phyloP scores from a whole-genome alignment of 768 basidiomycete genomes.

The Astraeus odoratus region DNA sequence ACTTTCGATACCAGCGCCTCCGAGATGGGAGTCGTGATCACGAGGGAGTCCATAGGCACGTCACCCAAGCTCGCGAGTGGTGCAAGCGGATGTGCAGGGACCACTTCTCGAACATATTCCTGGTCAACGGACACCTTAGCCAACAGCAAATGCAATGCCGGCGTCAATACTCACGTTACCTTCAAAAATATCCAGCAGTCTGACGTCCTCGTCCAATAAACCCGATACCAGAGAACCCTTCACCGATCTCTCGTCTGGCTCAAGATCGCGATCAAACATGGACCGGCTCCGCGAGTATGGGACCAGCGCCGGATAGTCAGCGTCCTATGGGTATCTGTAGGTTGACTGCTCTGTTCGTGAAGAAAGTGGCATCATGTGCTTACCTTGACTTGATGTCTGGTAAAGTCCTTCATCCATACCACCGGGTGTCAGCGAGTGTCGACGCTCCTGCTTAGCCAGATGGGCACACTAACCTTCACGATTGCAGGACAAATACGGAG shows the following conservation, averaged over 20 bases:
- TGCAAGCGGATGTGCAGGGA: constrained; percentile 52
- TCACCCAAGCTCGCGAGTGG: constrained; percentile 29
- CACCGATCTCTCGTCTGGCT: constrained; percentile 58
- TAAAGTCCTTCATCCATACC: constrained; percentile 53
- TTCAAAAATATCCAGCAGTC: constrained; percentile 75
- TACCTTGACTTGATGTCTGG: constrained; percentile 74
- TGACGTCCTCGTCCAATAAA: constrained; percentile 55
- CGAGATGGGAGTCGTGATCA: constrained; percentile 38
- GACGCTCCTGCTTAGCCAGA: neutral
- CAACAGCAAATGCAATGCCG: neutral
- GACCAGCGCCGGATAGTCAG: constrained; percentile 82
- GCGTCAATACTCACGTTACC: constrained; percentile 47
- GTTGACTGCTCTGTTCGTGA: constrained; percentile 4
- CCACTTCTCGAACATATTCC: constrained; percentile 64
- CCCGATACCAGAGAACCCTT: constrained; percentile 77
- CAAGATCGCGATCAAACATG: constrained; percentile 46
- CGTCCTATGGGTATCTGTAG: constrained; percentile 35
- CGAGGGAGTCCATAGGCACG: constrained; percentile 22
- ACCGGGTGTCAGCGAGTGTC: neutral
- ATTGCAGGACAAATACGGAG: constrained; percentile 70
- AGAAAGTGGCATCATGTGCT: neutral
- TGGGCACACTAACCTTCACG: constrained; percentile 46
- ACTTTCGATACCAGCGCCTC: constrained; percentile 31
- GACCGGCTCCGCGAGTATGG: constrained; percentile 43
- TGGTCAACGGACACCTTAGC: constrained; percentile 22